Evolutionary conservation across 192 early-diverging fungal species (phyloP).

Genomic region (Coemansia sp.): DNA sequence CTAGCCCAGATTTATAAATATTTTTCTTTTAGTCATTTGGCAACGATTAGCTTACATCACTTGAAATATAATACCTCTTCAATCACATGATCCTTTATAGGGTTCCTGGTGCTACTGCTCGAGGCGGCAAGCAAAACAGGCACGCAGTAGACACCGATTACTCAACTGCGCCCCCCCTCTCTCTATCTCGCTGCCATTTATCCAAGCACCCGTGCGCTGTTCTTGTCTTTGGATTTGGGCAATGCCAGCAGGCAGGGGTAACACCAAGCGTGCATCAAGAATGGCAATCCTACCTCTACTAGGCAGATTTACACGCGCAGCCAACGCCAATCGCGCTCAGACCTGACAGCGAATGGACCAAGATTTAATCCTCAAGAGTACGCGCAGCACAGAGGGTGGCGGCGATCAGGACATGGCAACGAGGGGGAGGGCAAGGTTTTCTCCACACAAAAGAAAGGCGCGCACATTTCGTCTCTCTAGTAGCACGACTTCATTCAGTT

Average conservation of each 20-base stretch:
- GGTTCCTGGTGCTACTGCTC: conserved; percentile 3
- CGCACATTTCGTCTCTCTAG: too few species aligned
- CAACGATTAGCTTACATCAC: background rate
- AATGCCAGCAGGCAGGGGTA: background rate
- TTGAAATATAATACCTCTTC: background rate
- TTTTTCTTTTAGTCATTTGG: background rate
- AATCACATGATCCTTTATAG: background rate
- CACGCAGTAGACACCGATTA: conserved; percentile 12
- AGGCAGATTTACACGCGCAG: conserved; percentile 7
- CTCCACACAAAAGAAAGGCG: background rate
- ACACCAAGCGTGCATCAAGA: background rate
- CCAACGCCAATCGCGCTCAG: background rate
- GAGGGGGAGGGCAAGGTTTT: background rate
- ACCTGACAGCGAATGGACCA: background rate
- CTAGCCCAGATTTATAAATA: background rate
- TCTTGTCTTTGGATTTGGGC: background rate
- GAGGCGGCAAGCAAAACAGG: conserved; percentile 10
- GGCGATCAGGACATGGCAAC: background rate
- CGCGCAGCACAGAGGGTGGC: conserved; percentile 3
- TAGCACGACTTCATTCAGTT: background rate
- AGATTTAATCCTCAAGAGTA: background rate
- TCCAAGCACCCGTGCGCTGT: background rate
- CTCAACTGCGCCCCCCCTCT: conserved; percentile 3
- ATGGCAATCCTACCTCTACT: background rate
- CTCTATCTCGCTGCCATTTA: background rate